Evolutionary conservation across 306 rosid species (phyloP).

Genomic region (Notholithocarpus densiflorus): DNA sequence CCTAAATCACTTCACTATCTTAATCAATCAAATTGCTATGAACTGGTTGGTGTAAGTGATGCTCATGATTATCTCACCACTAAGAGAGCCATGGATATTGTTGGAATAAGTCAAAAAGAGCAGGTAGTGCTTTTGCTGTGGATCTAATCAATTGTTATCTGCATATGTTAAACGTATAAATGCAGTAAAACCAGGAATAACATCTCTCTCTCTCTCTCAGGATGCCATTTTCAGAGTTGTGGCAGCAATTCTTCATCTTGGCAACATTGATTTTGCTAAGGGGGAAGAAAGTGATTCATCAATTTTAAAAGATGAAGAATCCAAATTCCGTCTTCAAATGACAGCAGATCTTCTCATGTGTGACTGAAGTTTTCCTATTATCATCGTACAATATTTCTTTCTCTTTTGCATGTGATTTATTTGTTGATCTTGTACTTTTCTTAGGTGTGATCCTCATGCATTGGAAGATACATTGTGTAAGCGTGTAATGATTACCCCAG

Average conservation of each 20-base stretch:
- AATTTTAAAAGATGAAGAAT: conserved; percentile 63
- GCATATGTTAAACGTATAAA: conserved; percentile 11
- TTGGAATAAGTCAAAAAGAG: conserved; percentile 75
- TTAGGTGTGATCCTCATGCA: conserved; percentile 67
- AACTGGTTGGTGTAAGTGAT: conserved; percentile 65
- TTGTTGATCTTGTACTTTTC: conserved; percentile 24
- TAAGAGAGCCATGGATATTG: conserved; percentile 87
- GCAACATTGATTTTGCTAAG: conserved; percentile 64
- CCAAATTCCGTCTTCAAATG: conserved; percentile 74
- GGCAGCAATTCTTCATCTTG: conserved; percentile 94
- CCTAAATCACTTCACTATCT: conserved; percentile 84
- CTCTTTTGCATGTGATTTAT: conserved; percentile 6
- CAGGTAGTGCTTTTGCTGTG: conserved; percentile 50
- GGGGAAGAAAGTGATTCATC: conserved; percentile 76
- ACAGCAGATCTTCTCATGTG: conserved; percentile 91
- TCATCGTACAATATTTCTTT: conserved; percentile 18
- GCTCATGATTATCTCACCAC: conserved; percentile 77
- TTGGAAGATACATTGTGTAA: conserved; percentile 76
- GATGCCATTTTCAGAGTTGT: conserved; percentile 88
- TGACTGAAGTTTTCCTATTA: conserved; percentile 32
- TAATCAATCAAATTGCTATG: conserved; percentile 83
- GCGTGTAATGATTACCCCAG: conserved; percentile 88
- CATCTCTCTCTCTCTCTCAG: conserved; percentile 33
- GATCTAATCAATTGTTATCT: conserved; percentile 18
- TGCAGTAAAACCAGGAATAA: conserved; percentile 16